phyloP scores from a whole-genome alignment of 2,329 filamentous ascomycete species.

The Rutstroemia sp. region DNA sequence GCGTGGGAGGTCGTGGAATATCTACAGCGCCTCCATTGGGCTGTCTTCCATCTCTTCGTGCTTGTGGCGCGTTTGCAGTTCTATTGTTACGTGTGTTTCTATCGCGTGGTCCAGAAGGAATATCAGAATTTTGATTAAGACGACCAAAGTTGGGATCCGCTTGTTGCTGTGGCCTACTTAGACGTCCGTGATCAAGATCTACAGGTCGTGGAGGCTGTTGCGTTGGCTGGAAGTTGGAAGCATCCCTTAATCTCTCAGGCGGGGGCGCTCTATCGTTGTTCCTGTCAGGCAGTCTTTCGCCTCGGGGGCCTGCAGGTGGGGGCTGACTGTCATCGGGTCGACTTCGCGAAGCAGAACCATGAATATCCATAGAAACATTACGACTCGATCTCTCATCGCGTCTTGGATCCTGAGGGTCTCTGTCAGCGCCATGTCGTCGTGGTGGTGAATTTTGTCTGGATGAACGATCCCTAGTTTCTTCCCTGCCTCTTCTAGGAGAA shows the following conservation, averaged over 20 bases:
- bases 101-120: conserved; percentile 50
- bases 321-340: conserved; percentile 22
- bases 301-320: conserved; percentile 29
- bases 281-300: conserved; percentile 38
- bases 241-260: conserved; percentile 32
- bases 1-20: conserved; percentile 24
- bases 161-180: conserved; percentile 39
- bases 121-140: conserved; percentile 43
- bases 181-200: conserved; percentile 44
- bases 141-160: conserved; percentile 58
- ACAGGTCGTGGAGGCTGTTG: conserved; percentile 30
- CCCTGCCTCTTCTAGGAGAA: conserved; percentile 26
- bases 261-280: conserved; percentile 33
- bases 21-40: conserved; percentile 12
- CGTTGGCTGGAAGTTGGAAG: conserved; percentile 31
- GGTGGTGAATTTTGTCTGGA: conserved; percentile 46
- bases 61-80: conserved; percentile 12
- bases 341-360: conserved; percentile 14
- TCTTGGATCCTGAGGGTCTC: conserved; percentile 29
- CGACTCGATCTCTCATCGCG: conserved; percentile 25
- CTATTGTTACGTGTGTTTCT: conserved; percentile 35
- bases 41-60: conserved; percentile 19
- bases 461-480: conserved; percentile 23
- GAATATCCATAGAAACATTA: conserved; percentile 14
- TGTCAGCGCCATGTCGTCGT: conserved; percentile 35